These are phyloP conservation scores for Botryotinia narcissicola DNA, from an alignment of 2,329 filamentous ascomycete species.

Conservation along the genomic window DNA sequence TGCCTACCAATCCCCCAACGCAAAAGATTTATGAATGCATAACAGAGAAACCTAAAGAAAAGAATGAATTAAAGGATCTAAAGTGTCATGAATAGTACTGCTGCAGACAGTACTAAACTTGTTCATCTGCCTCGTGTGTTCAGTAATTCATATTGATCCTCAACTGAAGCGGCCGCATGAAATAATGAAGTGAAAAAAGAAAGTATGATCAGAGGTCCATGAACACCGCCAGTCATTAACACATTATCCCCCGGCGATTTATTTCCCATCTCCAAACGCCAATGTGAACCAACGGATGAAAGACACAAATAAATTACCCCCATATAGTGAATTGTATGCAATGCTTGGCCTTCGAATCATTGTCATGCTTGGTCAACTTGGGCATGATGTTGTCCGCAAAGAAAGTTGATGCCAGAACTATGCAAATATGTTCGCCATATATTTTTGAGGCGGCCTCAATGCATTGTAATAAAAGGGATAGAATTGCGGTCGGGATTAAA, in stretches of 20 bases:
- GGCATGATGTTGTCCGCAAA: neutral
- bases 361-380: neutral
- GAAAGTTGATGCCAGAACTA: neutral
- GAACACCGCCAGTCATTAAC: slow-evolving; percentile 7
- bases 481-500: neutral
- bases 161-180: neutral
- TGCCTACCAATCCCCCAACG: neutral
- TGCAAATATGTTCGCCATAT: neutral
- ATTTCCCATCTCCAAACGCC: slow-evolving; percentile 19
- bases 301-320: slow-evolving; percentile 14
- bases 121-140: neutral
- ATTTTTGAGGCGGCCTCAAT: neutral
- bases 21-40: neutral
- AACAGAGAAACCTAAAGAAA: neutral
- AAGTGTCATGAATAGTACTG: neutral
- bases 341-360: neutral
- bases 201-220: slow-evolving; percentile 1
- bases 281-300: slow-evolving; percentile 16
- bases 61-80: slow-evolving; percentile 3
- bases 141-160: neutral
- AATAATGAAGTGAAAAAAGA: neutral
- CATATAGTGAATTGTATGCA: slow-evolving; percentile 17
- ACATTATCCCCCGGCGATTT: slow-evolving; percentile 6
- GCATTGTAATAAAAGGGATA: neutral
- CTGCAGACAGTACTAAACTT: neutral